Evolutionary conservation across 106 monocot species (phyloP).

Genomic region (Agapanthus africanus): DNA sequence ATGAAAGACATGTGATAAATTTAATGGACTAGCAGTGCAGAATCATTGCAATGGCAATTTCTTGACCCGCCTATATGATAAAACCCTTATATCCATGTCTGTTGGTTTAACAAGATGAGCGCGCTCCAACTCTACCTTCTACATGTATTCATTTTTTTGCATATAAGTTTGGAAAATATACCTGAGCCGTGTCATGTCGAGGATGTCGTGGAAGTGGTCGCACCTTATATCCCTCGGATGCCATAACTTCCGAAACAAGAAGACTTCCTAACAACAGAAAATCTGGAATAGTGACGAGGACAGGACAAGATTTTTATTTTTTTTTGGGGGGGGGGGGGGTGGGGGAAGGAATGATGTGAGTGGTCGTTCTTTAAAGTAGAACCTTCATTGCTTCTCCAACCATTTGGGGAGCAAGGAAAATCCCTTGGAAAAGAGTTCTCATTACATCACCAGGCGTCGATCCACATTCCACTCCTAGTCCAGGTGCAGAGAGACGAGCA

Average conservation of each 20-base stretch:
- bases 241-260: conserved; percentile 84
- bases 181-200: conserved; percentile 86
- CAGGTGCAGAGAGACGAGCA: conserved; percentile 83
- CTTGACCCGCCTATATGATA: neutral
- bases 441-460: conserved; percentile 63
- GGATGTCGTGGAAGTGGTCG: conserved; percentile 61
- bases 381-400: conserved; percentile 96
- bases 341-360: neutral
- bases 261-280: conserved; percentile 46
- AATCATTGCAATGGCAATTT: neutral
- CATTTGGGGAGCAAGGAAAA: conserved; percentile 86
- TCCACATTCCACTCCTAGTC: conserved; percentile 85
- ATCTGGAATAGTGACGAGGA: neutral
- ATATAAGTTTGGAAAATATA: conserved; percentile 13
- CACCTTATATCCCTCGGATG: conserved; percentile 59
- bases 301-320: neutral
- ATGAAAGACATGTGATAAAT: neutral
- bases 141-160: neutral
- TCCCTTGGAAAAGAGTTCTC: conserved; percentile 70
- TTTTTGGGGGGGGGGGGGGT: neutral
- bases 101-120: neutral
- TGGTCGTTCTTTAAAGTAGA: neutral
- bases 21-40: neutral
- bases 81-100: neutral
- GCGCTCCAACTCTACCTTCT: neutral